phyloP scores from a whole-genome alignment of 2,329 filamentous ascomycete genomes.

The Stemphylium vesicarium region DNA sequence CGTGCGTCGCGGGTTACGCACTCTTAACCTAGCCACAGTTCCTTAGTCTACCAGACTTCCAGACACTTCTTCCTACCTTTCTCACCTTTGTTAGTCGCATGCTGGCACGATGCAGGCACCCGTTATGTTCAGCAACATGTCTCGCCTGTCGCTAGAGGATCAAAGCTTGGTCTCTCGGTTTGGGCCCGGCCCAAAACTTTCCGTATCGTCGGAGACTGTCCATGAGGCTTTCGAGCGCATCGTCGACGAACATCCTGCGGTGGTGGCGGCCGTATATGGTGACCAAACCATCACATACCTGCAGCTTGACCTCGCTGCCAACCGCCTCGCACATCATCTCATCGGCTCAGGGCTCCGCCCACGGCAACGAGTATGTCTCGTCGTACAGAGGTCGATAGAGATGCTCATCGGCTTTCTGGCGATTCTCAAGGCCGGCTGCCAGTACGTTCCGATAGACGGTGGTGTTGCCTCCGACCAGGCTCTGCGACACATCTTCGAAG shows the following conservation, averaged over 20 bases:
- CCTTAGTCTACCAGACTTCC: not conserved
- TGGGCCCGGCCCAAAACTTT: conserved; percentile 3
- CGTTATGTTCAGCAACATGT: not conserved
- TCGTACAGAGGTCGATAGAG: conserved; percentile 62
- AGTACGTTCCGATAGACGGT: conserved; percentile 67
- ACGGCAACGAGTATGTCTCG: conserved; percentile 59
- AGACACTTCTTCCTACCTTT: not conserved
- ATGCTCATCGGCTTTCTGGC: conserved; percentile 65
- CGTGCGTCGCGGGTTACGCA: not conserved
- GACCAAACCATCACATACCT: conserved; percentile 34
- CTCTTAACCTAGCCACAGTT: not conserved
- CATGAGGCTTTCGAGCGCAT: conserved; percentile 12
- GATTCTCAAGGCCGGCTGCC: conserved; percentile 62
- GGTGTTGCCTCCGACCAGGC: conserved; percentile 46
- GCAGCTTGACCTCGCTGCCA: conserved; percentile 39
- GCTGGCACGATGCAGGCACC: not conserved
- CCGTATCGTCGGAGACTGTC: not conserved
- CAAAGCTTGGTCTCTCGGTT: conserved; percentile 5
- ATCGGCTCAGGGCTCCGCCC: conserved; percentile 35
- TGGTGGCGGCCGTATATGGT: conserved; percentile 5
- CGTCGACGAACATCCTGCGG: conserved; percentile 2
- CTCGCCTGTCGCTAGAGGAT: conserved; percentile 1
- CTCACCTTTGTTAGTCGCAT: not conserved
- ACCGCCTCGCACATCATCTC: conserved; percentile 41
- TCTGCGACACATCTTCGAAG: conserved; percentile 57